Conservation (phyloP, 1,284 basidiomycete species). For the Porogramme epimiltina region DNA sequence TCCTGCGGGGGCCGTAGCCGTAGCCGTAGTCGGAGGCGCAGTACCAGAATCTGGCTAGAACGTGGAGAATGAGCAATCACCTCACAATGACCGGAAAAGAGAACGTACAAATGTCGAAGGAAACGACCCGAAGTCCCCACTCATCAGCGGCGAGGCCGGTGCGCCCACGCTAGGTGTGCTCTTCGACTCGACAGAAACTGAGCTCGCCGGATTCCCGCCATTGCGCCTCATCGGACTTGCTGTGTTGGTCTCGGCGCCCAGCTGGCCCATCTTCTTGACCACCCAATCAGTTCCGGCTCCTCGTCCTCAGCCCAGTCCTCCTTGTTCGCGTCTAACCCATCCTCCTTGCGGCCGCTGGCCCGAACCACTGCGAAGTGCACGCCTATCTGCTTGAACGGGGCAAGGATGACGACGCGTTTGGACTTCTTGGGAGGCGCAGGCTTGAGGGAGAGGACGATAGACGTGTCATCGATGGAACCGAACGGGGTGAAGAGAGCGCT, state of each 20-base stretch:
- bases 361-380: constrained; percentile 74
- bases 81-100: not conserved
- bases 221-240: not conserved
- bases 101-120: constrained; percentile 57
- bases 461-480: constrained; percentile 60
- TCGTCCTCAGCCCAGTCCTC: constrained; percentile 56
- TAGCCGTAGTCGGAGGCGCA: too few species aligned
- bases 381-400: constrained; percentile 73
- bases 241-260: constrained; percentile 36
- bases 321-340: constrained; percentile 44
- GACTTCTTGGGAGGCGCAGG: constrained; percentile 53
- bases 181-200: not conserved
- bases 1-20: too few species aligned
- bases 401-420: constrained; percentile 68
- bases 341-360: constrained; percentile 55
- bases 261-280: constrained; percentile 74
- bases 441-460: constrained; percentile 68
- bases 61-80: too few species aligned
- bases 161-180: not conserved
- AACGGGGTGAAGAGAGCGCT: constrained; percentile 56
- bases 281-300: constrained; percentile 75
- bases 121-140: constrained; percentile 41
- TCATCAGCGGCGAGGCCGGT: constrained; percentile 2
- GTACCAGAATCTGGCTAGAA: too few species aligned
- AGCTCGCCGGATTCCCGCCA: not conserved